Evolutionary conservation across 164 flowering plant species (phyloP).

Genomic region (Liquidambar formosana): DNA sequence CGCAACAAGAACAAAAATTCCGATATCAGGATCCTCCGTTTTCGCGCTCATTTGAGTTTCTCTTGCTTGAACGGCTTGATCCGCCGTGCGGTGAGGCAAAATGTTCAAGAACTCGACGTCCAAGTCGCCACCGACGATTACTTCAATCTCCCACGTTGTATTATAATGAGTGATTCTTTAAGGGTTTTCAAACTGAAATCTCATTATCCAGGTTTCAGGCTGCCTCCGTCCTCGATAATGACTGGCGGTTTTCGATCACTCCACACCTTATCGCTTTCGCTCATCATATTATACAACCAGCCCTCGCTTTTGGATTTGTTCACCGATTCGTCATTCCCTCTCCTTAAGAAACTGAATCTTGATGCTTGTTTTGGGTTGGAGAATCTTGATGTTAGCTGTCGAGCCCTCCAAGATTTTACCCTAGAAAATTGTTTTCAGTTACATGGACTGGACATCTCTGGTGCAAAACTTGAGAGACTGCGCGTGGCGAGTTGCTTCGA

Average conservation of each 20-base stretch:
- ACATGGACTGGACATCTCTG: conserved; percentile 30
- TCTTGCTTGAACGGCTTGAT: conserved; percentile 37
- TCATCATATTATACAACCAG: conserved; percentile 24
- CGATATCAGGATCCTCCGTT: conserved; percentile 37
- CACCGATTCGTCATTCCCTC: conserved; percentile 41
- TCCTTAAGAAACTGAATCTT: conserved; percentile 36
- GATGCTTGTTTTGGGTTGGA: conserved; percentile 42
- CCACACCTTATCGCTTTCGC: conserved; percentile 34
- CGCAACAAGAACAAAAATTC: conserved; percentile 28
- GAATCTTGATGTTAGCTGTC: conserved; percentile 33
- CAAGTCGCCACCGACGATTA: conserved; percentile 47
- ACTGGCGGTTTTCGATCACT: conserved; percentile 36
- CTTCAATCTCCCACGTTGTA: conserved; percentile 47
- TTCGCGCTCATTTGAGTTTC: conserved; percentile 33
- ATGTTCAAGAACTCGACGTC: conserved; percentile 52
- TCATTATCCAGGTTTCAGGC: conserved; percentile 36
- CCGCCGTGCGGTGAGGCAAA: conserved; percentile 37
- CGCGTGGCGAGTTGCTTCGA: conserved; percentile 36
- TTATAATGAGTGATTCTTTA: conserved; percentile 27
- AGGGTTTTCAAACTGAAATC: conserved; percentile 35
- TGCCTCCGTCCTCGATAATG: conserved; percentile 37
- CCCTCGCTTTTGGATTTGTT: conserved; percentile 42
- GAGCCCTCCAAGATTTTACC: conserved; percentile 32
- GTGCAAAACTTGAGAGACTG: conserved; percentile 39
- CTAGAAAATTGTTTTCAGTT: conserved; percentile 38